phyloP scores from a whole-genome alignment of 2,329 filamentous ascomycete species.

The Aspergillus fructus region DNA sequence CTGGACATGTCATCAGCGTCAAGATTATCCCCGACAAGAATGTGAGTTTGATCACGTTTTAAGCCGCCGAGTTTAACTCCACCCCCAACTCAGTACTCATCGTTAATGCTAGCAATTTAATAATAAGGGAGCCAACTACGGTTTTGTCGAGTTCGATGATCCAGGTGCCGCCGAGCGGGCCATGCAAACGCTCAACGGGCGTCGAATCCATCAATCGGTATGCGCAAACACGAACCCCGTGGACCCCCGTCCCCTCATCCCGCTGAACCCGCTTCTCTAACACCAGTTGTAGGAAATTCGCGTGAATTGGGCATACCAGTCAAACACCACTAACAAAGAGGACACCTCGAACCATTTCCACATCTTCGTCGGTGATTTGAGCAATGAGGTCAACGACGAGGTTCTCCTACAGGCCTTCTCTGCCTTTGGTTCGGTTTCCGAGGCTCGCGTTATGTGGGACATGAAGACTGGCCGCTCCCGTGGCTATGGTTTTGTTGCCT shows the following conservation, averaged over 20 bases:
- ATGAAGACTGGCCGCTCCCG: conserved; percentile 99
- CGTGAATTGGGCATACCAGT: conserved; percentile 99
- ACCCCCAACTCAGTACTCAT: conserved; percentile 15
- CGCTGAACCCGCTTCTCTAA: conserved; percentile 17
- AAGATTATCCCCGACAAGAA: conserved; percentile 99
- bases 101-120: conserved; percentile 47
- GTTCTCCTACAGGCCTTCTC: conserved; percentile 91
- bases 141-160: conserved; percentile 98
- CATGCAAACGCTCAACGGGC: conserved; percentile 94
- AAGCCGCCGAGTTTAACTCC: background rate
- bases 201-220: conserved; percentile 93
- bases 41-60: conserved; percentile 57
- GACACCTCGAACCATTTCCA: conserved; percentile 98
- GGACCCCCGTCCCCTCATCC: background rate
- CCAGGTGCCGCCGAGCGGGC: conserved; percentile 93
- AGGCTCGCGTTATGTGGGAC: conserved; percentile 99
- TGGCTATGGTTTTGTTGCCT: conserved; percentile 97
- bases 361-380: conserved; percentile 96
- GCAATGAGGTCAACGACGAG: conserved; percentile 98
- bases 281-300: conserved; percentile 76
- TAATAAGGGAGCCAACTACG: conserved; percentile 98
- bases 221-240: conserved; percentile 35
- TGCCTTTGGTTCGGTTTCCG: conserved; percentile 91
- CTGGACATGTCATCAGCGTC: conserved; percentile 95
- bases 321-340: conserved; percentile 90